These are phyloP conservation scores for Ophiostoma montium DNA, from an alignment of 2,329 filamentous ascomycete genomes.

Conservation along the genomic window DNA sequence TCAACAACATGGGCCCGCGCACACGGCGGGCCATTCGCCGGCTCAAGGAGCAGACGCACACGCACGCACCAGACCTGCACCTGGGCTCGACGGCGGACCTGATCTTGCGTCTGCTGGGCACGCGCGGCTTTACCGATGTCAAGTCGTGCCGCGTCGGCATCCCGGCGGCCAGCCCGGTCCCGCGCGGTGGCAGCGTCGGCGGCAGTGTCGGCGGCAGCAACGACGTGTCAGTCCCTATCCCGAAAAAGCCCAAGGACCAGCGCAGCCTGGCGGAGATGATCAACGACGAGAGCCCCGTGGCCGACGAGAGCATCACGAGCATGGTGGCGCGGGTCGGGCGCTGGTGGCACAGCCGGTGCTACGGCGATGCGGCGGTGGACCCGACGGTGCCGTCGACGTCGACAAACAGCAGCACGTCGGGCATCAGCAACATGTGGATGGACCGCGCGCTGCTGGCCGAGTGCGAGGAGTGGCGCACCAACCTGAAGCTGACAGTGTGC, in stretches of 20 bases:
- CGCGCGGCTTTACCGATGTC: conserved; percentile 55
- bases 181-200: conserved; percentile 11
- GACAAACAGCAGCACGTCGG: conserved; percentile 19
- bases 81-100: conserved; percentile 46
- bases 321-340: conserved; percentile 87
- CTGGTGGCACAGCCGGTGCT: conserved; percentile 95
- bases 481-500: conserved; percentile 80
- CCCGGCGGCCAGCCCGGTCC: conserved; percentile 46
- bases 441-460: conserved; percentile 64
- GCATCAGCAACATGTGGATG: conserved; percentile 57
- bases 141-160: conserved; percentile 68
- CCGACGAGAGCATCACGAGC: conserved; percentile 77
- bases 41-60: conserved; percentile 57
- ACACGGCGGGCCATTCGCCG: conserved; percentile 54
- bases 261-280: conserved; percentile 57
- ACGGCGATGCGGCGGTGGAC: conserved; percentile 49
- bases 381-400: conserved; percentile 20
- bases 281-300: conserved; percentile 51
- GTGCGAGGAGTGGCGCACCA: conserved; percentile 75
- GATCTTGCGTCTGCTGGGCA: conserved; percentile 52
- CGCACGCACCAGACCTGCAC: conserved; percentile 42
- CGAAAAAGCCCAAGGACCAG: conserved; percentile 26
- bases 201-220: neutral
- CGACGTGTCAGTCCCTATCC: neutral
- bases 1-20: conserved; percentile 67